Evolutionary conservation across 106 monocot species (phyloP).

Genomic region (Hemerocallis citrina): DNA sequence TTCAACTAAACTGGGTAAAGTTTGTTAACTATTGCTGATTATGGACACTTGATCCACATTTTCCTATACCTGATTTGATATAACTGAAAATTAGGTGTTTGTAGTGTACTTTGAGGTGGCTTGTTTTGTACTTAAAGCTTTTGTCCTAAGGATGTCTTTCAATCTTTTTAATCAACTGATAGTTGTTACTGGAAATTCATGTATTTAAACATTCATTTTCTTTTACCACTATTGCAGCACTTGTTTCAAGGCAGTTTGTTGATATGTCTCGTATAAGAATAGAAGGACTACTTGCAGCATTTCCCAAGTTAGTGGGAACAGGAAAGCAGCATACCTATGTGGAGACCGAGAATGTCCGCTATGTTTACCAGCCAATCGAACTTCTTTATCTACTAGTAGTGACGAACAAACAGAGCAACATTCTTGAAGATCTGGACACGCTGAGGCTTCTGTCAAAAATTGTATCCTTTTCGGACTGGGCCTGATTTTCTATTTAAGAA

Average conservation of each 20-base stretch:
- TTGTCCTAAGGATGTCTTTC: too few species aligned
- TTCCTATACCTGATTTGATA: too few species aligned
- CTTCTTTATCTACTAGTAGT: constrained; percentile 69
- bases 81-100: too few species aligned
- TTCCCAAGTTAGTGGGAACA: constrained; percentile 81
- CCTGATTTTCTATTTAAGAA: background rate
- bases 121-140: too few species aligned
- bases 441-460: constrained; percentile 70
- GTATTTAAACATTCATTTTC: background rate
- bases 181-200: too few species aligned
- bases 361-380: constrained; percentile 92
- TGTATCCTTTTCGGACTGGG: constrained; percentile 39
- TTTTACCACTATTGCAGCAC: constrained; percentile 40
- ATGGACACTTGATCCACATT: too few species aligned
- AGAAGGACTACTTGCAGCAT: constrained; percentile 88
- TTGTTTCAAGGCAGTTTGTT: constrained; percentile 90
- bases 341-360: constrained; percentile 92
- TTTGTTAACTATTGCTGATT: too few species aligned
- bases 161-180: too few species aligned
- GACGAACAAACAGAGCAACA: constrained; percentile 91
- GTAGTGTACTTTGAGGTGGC: too few species aligned
- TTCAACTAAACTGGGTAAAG: too few species aligned
- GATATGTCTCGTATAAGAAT: constrained; percentile 89
- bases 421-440: constrained; percentile 81
- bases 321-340: constrained; percentile 95